Evolutionary conservation across 768 basidiomycete species (phyloP).

Genomic region (Porpolomopsis calyptriformis): DNA sequence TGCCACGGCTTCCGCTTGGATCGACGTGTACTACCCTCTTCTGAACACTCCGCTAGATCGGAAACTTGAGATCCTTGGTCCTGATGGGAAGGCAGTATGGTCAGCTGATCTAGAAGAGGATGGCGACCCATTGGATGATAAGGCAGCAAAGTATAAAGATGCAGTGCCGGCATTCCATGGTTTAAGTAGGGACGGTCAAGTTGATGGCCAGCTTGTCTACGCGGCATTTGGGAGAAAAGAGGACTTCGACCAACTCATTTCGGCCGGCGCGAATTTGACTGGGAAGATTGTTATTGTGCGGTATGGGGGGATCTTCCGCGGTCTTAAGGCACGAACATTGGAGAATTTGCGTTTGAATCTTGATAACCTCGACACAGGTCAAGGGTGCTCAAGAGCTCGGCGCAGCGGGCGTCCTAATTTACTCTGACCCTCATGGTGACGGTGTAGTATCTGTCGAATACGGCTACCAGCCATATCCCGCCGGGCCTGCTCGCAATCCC

Average conservation of each 20-base stretch:
- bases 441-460: constrained; percentile 67
- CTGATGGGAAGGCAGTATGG: constrained; percentile 47
- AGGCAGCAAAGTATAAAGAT: constrained; percentile 55
- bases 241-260: constrained; percentile 45
- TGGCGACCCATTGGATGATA: constrained; percentile 56
- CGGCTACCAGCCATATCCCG: constrained; percentile 69
- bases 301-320: constrained; percentile 71
- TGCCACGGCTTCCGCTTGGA: constrained; percentile 60
- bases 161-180: constrained; percentile 82
- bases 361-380: constrained; percentile 33
- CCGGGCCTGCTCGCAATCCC: constrained; percentile 82
- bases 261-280: constrained; percentile 56
- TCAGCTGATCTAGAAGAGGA: constrained; percentile 67
- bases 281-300: constrained; percentile 72
- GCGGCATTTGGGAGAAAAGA: constrained; percentile 72
- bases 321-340: constrained; percentile 55
- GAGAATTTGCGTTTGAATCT: constrained; percentile 13
- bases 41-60: constrained; percentile 70
- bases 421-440: constrained; percentile 80
- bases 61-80: constrained; percentile 53
- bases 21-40: constrained; percentile 82
- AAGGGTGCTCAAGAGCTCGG: constrained; percentile 79
- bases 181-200: constrained; percentile 66
- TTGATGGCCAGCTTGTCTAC: constrained; percentile 58
- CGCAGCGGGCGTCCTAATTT: constrained; percentile 69